Base-by-base conservation (phyloP, 2,329 filamentous ascomycete genomes). In the Penicillium sp. region DNA sequence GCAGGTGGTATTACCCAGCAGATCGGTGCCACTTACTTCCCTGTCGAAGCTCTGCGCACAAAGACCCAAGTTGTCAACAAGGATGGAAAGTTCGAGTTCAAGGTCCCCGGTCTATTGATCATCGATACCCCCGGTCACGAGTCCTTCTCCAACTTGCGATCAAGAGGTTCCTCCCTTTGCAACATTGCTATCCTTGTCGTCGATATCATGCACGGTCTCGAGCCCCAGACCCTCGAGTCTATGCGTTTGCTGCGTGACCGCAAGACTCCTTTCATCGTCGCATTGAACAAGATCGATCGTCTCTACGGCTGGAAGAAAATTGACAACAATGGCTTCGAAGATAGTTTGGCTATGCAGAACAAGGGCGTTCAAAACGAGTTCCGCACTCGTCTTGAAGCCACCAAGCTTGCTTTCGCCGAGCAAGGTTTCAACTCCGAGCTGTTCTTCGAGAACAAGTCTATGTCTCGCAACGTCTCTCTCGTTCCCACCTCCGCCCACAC, bases 61-160 rank as follows among this genome's bases (percentile, higher is more conserved):
- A 98, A 98, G 80, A 95, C 88, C 15, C 80, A 82, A 19, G 91
- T 97, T 15, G 87, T 98, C 66, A 98, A 98, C 77, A 79, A 81
- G 64, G 89, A 98, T 65, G 83, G 84, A 63, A 79, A 79, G 49
- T 96, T 98, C 69, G 87, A 96, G 55, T 94, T 96, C 81, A 98
- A 96, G 76, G 88, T 98, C 21, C 94, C 93, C 39, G 93, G 93
- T 79, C 81, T 98, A 48, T 75, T 98, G 58, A 83, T 98, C 64
- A 98, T 98, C 65, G 93, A 98, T 73, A 98, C 93, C 0, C 94
- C 93, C 64, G 93, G 93, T 75, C 93, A 98, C 89, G 93, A 98
- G 82, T 98, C 93, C 64, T 98, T 98, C 82, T 95, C 91, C 56
- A 98, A 98, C 74, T 75, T 98, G 58, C 87, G 94, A 65, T 96